Evolutionary conservation across 208 protist species (phyloP), one percentile per base, ranked within the genome.

Genomic region (Crithidia sp.): DNA sequence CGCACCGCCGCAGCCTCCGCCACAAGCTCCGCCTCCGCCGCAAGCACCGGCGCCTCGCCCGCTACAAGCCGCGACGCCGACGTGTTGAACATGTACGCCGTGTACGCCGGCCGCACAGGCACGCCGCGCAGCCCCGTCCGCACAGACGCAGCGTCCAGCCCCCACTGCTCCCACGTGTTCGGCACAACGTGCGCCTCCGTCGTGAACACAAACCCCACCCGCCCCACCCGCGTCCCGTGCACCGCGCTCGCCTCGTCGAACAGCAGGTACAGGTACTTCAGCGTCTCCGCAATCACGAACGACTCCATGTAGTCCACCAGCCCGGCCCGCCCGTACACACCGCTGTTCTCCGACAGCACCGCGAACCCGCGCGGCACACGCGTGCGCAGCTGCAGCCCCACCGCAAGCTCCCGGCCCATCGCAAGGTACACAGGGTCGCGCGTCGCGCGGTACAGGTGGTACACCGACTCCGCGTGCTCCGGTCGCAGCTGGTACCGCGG

Each of bases 231-330:
- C 49, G 43, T 61, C 52, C 54, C 14, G 62, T 89, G 79, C 9
- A 84, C 19, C 16, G 59, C 50, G 45, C 77, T 84, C 59, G 71
- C 76, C 71, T 90, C 85, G 52, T 88, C 81, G 72, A 98, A 99
- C 13, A 98, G 70, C n/a, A 99, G 77, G 65, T 93, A 98, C 17
- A 99, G 82, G 75, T 99, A 99, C 75, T 99, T 99, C 44, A 98
- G 77, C n/a, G 98, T 99, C 77, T 99, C 98, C 0, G 89, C 77
- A 14, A 98, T 59, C 41, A 98, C 89, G 77, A 98, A 99, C 58
- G 84, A 95, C 58, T 99, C 95, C 96, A 98, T 98, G 17, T 67
- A 40, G 74, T 98, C 93, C 4, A 17, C 43, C 54, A 81, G 63
- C 6, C 17, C 14, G 14, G 14, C 17, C 14, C 50, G 50, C 6